These are phyloP conservation scores for Aspergillus brunneoviolaceus DNA, from an alignment of 2,329 filamentous ascomycete genomes.

Conservation along the genomic window DNA sequence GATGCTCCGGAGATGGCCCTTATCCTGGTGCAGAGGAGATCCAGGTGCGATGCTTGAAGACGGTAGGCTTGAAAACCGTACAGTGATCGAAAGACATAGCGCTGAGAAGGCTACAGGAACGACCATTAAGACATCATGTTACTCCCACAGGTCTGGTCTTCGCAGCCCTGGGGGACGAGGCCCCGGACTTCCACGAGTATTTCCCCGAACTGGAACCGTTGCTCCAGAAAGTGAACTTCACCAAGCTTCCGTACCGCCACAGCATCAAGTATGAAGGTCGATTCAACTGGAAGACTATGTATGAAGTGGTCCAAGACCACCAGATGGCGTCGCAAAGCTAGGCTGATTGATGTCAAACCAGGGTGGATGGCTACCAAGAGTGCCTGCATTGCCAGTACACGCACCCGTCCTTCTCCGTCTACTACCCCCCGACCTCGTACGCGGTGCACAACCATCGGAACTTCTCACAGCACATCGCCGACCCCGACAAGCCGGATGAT, in stretches of 20 bases:
- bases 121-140: slow-evolving; percentile 38
- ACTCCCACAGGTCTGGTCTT: slow-evolving; percentile 57
- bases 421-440: slow-evolving; percentile 58
- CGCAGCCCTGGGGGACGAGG: slow-evolving; percentile 49
- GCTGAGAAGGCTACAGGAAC: slow-evolving; percentile 11
- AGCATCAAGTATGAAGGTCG: slow-evolving; percentile 57
- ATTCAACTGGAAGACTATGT: slow-evolving; percentile 63
- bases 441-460: slow-evolving; percentile 55
- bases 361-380: slow-evolving; percentile 60
- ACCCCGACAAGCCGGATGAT: slow-evolving; percentile 53
- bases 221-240: slow-evolving; percentile 54
- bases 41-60: slow-evolving; percentile 38
- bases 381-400: slow-evolving; percentile 61
- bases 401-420: slow-evolving; percentile 56
- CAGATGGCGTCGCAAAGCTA: background rate
- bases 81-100: background rate
- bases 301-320: background rate
- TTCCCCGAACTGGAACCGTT: slow-evolving; percentile 54
- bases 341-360: slow-evolving; percentile 16
- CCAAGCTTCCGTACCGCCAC: slow-evolving; percentile 51
- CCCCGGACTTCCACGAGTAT: slow-evolving; percentile 53
- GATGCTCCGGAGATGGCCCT: slow-evolving; percentile 31
- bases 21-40: slow-evolving; percentile 38
- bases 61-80: slow-evolving; percentile 22
- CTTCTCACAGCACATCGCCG: slow-evolving; percentile 57